Percentiles rank a stretch among this genome's conserved stretches.
Evolutionary conservation across 169 alveolate genomes (phyloP).

Genomic region (Toxoplasma gondii): DNA sequence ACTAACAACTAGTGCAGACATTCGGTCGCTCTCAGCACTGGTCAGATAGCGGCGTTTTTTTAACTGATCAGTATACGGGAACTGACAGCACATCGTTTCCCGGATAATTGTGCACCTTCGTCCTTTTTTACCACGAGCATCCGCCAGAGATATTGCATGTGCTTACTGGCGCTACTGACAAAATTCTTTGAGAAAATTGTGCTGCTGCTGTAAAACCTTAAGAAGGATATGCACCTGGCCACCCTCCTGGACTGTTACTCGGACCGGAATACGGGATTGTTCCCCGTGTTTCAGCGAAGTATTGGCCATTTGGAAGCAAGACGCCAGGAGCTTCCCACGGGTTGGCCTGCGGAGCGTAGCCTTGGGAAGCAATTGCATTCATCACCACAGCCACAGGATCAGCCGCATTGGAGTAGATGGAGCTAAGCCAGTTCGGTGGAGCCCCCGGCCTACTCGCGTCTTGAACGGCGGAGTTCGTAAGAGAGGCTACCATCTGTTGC

Average conservation of each 20-base stretch:
- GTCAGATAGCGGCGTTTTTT: no score
- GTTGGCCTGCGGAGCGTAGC: background rate
- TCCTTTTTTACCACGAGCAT: no score
- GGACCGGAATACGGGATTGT: background rate
- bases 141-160: no score
- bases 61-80: no score
- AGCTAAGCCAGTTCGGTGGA: background rate
- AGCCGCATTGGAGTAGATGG: background rate
- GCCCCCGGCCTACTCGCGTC: background rate
- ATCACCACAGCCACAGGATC: background rate
- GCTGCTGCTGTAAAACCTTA: background rate
- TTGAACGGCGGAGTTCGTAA: background rate
- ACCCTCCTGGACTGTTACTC: background rate
- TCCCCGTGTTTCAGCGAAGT: background rate
- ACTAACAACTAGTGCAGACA: no score
- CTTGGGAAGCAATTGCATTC: background rate
- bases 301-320: background rate
- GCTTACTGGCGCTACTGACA: background rate
- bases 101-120: no score
- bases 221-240: background rate
- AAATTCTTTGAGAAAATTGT: background rate
- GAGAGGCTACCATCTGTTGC: background rate
- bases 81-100: no score
- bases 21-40: no score
- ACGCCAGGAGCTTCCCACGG: background rate